Evolutionary conservation across 345 rosid species (phyloP), one percentile per base, ranked within the genome.

Genomic region (Ceriops decandra): DNA sequence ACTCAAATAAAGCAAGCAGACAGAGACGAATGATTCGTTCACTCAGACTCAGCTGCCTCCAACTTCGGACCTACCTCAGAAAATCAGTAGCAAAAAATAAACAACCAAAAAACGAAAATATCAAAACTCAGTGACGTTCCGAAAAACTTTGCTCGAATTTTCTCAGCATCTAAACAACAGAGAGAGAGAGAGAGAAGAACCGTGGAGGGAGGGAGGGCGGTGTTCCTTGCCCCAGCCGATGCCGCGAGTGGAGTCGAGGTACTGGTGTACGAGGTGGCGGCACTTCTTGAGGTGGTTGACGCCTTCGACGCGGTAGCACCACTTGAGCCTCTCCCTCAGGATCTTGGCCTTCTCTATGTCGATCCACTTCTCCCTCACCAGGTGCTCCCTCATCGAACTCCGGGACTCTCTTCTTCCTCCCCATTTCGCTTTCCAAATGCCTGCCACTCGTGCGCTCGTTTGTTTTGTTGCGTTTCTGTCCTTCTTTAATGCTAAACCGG

Each of bases 221-320:
- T 90, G 92, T 51, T 95, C 99, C 74, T 95, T 95, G 80, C 96
- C 93, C 99, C 99, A 95, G 57, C 99, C 99, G 78, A 95, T 79
- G 75, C 98, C 98, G 13, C 99, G 99, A 60, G 99, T 95, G 64
- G 98, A 75, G 5, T 95, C 98, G 62, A 95, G 96, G 76, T 95
- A 95, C 85, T 88, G 91, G 21, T 79, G 81, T 58, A 95, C 98
- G 66, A 92, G 96, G 74, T 90, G 91, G 74, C 97, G 99, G 75
- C 98, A 95, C 62, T 92, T 95, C 86, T 95, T 98, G 69, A 84
- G 95, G 69, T 92, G 99, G 76, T 95, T 95, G 67, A 95, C 79
- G 7, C 99, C 99, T 79, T 95, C 99, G 78, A 95, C 75, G 72
- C 99, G 96, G 74, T 95, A 95, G 79, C 99, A 95, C 99, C 99